These are phyloP conservation scores for Fusarium sp. DNA, from an alignment of 2,329 filamentous ascomycete species.

Conservation along the genomic window DNA sequence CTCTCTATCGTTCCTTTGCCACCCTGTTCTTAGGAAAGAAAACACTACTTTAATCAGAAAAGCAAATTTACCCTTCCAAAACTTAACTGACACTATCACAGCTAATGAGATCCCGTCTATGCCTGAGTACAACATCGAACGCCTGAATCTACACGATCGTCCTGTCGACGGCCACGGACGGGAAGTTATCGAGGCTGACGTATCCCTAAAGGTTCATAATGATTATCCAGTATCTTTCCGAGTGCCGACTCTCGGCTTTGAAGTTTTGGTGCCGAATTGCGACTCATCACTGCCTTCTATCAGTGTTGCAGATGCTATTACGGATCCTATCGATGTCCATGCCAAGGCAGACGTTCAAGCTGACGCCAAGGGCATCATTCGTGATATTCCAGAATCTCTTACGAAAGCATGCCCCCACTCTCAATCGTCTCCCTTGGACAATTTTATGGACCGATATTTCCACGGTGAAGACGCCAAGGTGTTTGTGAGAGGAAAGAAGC, in stretches of 20 bases:
- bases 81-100: constrained; percentile 56
- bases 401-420: constrained; percentile 81
- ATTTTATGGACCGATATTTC: constrained; percentile 83
- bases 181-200: constrained; percentile 82
- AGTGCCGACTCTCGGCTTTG: constrained; percentile 84
- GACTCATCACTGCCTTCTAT: constrained; percentile 78
- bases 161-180: constrained; percentile 60
- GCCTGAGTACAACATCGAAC: constrained; percentile 85
- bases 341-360: constrained; percentile 76
- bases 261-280: constrained; percentile 88
- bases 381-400: constrained; percentile 78
- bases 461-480: constrained; percentile 82
- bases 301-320: constrained; percentile 80
- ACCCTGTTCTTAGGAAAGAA: constrained; percentile 73
- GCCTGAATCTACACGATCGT: constrained; percentile 83
- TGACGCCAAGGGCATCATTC: constrained; percentile 78
- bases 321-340: constrained; percentile 73
- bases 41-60: constrained; percentile 53
- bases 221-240: constrained; percentile 81
- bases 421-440: constrained; percentile 84
- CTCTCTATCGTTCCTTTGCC: constrained; percentile 73
- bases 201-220: constrained; percentile 79
- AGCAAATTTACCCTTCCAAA: constrained; percentile 33
- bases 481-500: constrained; percentile 83
- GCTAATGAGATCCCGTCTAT: constrained; percentile 79